Evolutionary conservation across 1,284 basidiomycete species (phyloP), one percentile per base, ranked within the genome.

Genomic region (Quambalaria eucalypti): DNA sequence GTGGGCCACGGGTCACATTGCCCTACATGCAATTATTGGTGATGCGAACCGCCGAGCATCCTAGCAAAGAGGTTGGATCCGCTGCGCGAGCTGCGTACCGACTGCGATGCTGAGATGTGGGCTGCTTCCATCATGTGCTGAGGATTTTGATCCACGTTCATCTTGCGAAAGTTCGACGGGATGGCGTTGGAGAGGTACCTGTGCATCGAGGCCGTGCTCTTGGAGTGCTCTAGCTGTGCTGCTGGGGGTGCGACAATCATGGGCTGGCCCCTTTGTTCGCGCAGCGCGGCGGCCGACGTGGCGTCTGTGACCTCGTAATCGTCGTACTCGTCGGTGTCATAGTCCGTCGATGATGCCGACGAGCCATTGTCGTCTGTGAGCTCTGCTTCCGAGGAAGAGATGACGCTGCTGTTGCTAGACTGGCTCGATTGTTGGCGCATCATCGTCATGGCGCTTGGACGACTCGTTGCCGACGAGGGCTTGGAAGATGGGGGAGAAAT

Each of bases 281-380:
- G 36, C 36, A 39, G 16, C 4, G 36, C 36, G 16, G 36, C 16
- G 21, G 21, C 16, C 36, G 36, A 57, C 51, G 52, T 60, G n/a
- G n/a, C n/a, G n/a, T n/a, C n/a, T n/a, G n/a, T n/a, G n/a, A n/a
- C n/a, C n/a, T n/a, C n/a, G n/a, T 73, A 66, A 33, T 71, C 60
- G 31, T 70, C 69, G 57, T 71, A 68, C 51, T 69, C 63, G 39
- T 71, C 66, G 53, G 55, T 51, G 23, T 69, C 66, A 48, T 70
- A 62, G 36, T 69, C 69, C 47, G 69, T 71, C 1, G 69, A 62
- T 4, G 21, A 23, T 12, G 42, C 42, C 21, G 70, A 73, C 14
- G 66, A 62, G 8, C 68, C 65, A 19, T 72, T 72, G 64, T 74
- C 71, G 47, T 74, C 73, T 28, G 71, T 73, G 36, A 72, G 59